A percentile compares a stretch with the other conserved stretches of the same genome.
Conservation (phyloP, 306 rosid species). For the Potentilla sterilis region DNA sequence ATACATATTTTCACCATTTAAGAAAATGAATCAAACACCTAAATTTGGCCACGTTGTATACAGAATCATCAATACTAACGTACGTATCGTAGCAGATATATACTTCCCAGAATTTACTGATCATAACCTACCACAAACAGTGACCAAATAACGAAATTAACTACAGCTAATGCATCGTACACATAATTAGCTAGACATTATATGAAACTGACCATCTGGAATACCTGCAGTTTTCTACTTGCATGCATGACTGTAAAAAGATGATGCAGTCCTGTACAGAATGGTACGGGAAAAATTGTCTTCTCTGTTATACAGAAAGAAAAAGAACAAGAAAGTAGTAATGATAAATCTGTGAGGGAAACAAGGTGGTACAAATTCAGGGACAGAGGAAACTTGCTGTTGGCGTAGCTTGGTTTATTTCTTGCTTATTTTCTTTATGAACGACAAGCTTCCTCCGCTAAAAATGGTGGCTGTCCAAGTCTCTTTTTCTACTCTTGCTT, state of each 20-base stretch:
- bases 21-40: not conserved
- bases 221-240: not conserved
- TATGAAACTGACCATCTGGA: not conserved
- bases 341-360: not conserved
- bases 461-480: conserved; percentile 30
- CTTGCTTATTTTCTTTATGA: not conserved
- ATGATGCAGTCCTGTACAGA: not conserved
- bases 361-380: not conserved
- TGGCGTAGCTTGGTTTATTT: not conserved
- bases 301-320: not conserved
- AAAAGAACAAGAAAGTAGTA: not conserved
- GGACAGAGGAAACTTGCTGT: conserved; percentile 10
- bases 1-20: no score
- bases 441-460: conserved; percentile 18
- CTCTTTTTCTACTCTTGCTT: not conserved
- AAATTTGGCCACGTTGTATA: not conserved
- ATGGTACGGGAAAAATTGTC: not conserved
- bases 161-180: not conserved
- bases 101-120: not conserved
- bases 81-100: not conserved
- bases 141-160: not conserved
- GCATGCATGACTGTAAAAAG: not conserved
- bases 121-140: not conserved
- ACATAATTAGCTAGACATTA: not conserved
- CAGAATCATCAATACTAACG: not conserved